Evolutionary conservation across 2,329 filamentous ascomycete genomes (phyloP).

Genomic region (Diaporthe sp.): DNA sequence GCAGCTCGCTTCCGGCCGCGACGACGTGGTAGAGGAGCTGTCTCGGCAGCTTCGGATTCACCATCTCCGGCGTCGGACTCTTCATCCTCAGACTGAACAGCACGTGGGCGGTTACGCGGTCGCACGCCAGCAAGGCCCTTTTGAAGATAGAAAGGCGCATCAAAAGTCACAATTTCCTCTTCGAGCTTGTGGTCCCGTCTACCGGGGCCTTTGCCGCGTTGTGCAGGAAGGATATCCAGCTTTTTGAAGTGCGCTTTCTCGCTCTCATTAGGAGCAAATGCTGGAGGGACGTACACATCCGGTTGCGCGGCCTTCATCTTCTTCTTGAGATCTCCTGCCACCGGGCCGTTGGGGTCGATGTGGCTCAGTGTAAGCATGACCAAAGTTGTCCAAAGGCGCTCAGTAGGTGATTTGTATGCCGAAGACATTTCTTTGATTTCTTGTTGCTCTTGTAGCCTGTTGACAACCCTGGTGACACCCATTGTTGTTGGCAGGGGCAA

Average conservation of each 20-base stretch:
- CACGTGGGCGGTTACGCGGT: slow-evolving; percentile 34
- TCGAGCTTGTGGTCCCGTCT: slow-evolving; percentile 54
- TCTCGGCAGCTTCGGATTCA: slow-evolving; percentile 12
- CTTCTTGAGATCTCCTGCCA: slow-evolving; percentile 59
- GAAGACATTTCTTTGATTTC: slow-evolving; percentile 36
- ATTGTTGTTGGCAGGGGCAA: slow-evolving; percentile 51
- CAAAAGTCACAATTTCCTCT: slow-evolving; percentile 61
- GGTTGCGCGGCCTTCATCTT: slow-evolving; percentile 63
- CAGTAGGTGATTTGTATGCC: slow-evolving; percentile 34
- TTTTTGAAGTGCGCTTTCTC: slow-evolving; percentile 51
- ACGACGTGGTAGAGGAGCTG: slow-evolving; percentile 1
- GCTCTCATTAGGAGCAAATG: slow-evolving; percentile 53
- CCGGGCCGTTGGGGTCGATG: slow-evolving; percentile 57
- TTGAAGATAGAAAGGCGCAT: slow-evolving; percentile 63
- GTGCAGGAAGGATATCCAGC: slow-evolving; percentile 45
- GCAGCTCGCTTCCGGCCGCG: slow-evolving; percentile 30
- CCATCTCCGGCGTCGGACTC: slow-evolving; percentile 33
- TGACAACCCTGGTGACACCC: slow-evolving; percentile 34
- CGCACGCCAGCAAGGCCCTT: slow-evolving; percentile 43
- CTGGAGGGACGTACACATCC: slow-evolving; percentile 56
- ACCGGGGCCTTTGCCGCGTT: slow-evolving; percentile 42
- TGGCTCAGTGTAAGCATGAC: slow-evolving; percentile 57
- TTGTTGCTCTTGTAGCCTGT: slow-evolving; percentile 51
- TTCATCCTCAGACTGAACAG: slow-evolving; percentile 36
- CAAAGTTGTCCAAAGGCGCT: slow-evolving; percentile 37